A percentile compares a stretch with the other conserved stretches of the same genome.
These are phyloP conservation scores for Avena insularis DNA, from an alignment of 176 grass and related monocot species.

Conservation along the genomic window DNA sequence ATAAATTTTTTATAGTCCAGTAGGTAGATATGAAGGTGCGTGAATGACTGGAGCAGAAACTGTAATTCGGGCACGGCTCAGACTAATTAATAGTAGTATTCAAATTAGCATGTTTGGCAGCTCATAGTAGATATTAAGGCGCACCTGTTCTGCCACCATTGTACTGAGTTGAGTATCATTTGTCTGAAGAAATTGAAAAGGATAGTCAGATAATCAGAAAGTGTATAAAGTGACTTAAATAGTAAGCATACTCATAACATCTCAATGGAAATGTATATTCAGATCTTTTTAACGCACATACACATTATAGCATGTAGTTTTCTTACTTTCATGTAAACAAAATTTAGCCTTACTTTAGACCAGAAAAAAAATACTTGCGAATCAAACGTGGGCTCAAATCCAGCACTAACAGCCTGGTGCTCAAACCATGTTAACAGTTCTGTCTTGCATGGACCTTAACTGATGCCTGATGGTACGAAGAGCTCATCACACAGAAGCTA, in stretches of 20 bases:
- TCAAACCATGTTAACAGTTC: slow-evolving; percentile 2
- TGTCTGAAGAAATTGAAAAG: slow-evolving; percentile 68
- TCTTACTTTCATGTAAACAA: slow-evolving; percentile 22
- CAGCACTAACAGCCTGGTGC: slow-evolving; percentile 14
- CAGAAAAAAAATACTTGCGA: slow-evolving; percentile 20
- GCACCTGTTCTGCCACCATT: slow-evolving; percentile 98
- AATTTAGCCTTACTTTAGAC: not conserved
- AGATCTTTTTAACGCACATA: not conserved
- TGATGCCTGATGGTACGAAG: not conserved
- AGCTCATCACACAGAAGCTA: not conserved
- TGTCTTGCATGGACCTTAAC: slow-evolving; percentile 13
- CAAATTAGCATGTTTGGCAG: slow-evolving; percentile 25
- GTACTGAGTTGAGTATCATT: slow-evolving; percentile 99
- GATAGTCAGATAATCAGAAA: slow-evolving; percentile 42
- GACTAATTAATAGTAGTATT: not conserved
- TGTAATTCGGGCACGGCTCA: slow-evolving; percentile 11
- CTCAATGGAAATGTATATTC: slow-evolving; percentile 19
- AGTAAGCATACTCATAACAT: slow-evolving; percentile 23
- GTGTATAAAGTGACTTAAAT: slow-evolving; percentile 34
- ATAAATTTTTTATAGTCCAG: slow-evolving; percentile 13
- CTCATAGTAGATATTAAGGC: slow-evolving; percentile 34
- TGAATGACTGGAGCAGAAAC: slow-evolving; percentile 24
- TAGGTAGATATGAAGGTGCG: not conserved
- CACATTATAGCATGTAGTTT: not conserved
- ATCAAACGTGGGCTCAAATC: not conserved